These are phyloP conservation scores for Domatiomyces globalis DNA, from an alignment of 2,329 filamentous ascomycete species.

Conservation along the genomic window DNA sequence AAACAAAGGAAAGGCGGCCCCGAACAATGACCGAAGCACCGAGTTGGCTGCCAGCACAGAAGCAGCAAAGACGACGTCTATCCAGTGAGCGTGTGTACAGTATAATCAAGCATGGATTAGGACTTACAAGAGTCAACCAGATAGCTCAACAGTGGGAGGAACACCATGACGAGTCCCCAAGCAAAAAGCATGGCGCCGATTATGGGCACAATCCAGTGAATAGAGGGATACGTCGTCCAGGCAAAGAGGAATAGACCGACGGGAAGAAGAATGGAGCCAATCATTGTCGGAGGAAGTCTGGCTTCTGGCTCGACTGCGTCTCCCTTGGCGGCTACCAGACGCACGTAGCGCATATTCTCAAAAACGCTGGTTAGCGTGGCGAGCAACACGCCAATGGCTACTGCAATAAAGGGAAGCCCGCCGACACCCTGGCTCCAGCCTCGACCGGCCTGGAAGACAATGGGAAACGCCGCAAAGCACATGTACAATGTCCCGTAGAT, in stretches of 20 bases:
- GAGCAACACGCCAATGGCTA: too few relatives aligned
- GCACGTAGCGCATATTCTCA: too few relatives aligned
- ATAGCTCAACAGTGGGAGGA: too few relatives aligned
- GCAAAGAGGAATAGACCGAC: conserved; percentile 53
- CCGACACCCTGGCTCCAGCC: conserved; percentile 46
- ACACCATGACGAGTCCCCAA: too few relatives aligned
- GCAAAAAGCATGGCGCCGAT: too few relatives aligned
- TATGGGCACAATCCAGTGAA: conserved; percentile 44
- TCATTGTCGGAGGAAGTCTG: conserved; percentile 47
- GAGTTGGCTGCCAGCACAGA: conserved; percentile 29
- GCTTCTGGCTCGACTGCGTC: too few relatives aligned
- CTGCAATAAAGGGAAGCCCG: conserved; percentile 52
- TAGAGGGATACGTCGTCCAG: conserved; percentile 44
- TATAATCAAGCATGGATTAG: too few relatives aligned
- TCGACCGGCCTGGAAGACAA: conserved; percentile 48
- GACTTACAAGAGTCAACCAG: too few relatives aligned
- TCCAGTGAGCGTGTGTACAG: too few relatives aligned
- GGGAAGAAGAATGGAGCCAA: conserved; percentile 48
- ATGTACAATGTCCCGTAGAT: conserved; percentile 36
- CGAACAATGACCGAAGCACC: conserved; percentile 27
- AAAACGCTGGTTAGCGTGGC: conserved; percentile 32
- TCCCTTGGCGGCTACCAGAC: too few relatives aligned
- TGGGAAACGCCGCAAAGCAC: conserved; percentile 47
- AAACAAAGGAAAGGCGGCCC: conserved; percentile 26
- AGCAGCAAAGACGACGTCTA: too few relatives aligned